A percentile compares a stretch with the other conserved stretches of the same genome.
Conservation (phyloP, 1,284 basidiomycete species). For the Leucoagaricus sp. region DNA sequence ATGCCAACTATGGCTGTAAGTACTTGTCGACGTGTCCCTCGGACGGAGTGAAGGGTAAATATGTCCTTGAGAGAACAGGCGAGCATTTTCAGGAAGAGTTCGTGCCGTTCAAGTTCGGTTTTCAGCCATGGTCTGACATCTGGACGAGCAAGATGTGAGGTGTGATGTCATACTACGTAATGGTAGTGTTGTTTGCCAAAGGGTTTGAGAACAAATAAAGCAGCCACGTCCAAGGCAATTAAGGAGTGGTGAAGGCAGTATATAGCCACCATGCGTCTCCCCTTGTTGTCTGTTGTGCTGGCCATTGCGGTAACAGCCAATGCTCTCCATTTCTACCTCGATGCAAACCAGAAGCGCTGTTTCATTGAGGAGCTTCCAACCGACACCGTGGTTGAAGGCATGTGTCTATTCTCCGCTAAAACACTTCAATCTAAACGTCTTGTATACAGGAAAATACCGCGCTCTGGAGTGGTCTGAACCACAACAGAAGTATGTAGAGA, state of each 20-base stretch:
- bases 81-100: no score
- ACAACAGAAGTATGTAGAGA: slow-evolving; percentile 68
- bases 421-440: background rate
- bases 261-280: slow-evolving; percentile 27
- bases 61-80: no score
- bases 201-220: slow-evolving; percentile 15
- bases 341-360: slow-evolving; percentile 90
- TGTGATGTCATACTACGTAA: no score
- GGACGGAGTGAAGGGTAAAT: no score
- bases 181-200: slow-evolving; percentile 8
- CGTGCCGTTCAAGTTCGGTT: no score
- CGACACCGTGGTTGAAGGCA: slow-evolving; percentile 96
- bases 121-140: no score
- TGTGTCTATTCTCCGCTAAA: slow-evolving; percentile 19
- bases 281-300: slow-evolving; percentile 42
- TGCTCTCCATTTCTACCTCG: slow-evolving; percentile 90
- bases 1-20: no score
- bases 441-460: slow-evolving; percentile 78
- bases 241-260: no score
- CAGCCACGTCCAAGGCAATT: slow-evolving; percentile 19
- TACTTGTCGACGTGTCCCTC: no score
- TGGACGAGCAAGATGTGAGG: no score
- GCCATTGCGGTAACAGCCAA: slow-evolving; percentile 43
- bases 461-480: slow-evolving; percentile 90
- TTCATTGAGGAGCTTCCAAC: slow-evolving; percentile 98